These are phyloP conservation scores for Penicillium daleae DNA, from an alignment of 495 filamentous ascomycete species.

Conservation along the genomic window DNA sequence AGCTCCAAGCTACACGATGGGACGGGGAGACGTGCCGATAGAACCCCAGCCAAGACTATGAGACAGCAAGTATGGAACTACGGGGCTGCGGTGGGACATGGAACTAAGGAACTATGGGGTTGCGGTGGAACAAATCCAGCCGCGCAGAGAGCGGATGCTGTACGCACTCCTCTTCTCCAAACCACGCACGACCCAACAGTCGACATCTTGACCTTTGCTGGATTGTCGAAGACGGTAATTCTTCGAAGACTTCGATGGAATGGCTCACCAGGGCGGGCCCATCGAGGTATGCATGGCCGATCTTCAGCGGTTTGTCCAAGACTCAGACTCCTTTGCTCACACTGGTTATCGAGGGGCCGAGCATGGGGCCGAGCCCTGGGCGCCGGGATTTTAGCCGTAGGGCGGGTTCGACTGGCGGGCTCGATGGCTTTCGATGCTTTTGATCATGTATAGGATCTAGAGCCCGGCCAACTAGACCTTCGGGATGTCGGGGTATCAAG, in stretches of 20 bases:
- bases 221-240: constrained; percentile 30
- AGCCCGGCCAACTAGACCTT: neutral
- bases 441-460: neutral
- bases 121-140: neutral
- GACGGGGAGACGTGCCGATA: neutral
- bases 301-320: constrained; percentile 11
- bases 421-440: neutral
- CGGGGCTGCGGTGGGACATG: neutral
- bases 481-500: neutral
- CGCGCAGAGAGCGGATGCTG: neutral
- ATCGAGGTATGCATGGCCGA: constrained; percentile 31
- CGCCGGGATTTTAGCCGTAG: neutral
- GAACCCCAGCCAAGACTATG: neutral
- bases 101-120: neutral
- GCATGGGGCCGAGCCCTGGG: neutral
- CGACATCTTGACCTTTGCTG: constrained; percentile 25
- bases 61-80: neutral
- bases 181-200: neutral
- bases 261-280: constrained; percentile 33
- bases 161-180: neutral
- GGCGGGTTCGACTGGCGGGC: neutral
- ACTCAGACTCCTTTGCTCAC: constrained; percentile 3
- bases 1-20: constrained; percentile 4
- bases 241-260: constrained; percentile 36
- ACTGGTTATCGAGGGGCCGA: neutral